These are phyloP conservation scores for Penicillium hordei DNA, from an alignment of 2,329 filamentous ascomycete species.

Conservation along the genomic window DNA sequence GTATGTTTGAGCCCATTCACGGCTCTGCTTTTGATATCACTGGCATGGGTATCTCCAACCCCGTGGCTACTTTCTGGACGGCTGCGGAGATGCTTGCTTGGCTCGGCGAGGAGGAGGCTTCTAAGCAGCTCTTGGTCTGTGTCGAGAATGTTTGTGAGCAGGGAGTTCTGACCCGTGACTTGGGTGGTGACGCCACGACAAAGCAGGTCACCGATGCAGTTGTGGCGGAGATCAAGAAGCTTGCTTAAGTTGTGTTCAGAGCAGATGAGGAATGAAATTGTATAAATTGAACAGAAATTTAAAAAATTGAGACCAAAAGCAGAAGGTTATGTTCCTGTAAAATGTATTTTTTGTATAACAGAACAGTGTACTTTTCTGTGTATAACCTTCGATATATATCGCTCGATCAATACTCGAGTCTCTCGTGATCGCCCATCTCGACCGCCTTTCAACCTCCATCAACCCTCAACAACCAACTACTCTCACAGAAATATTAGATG, in stretches of 20 bases:
- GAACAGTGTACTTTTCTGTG: too few relatives aligned
- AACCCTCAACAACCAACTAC: neutral
- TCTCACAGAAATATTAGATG: neutral
- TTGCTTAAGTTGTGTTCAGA: conserved; percentile 26
- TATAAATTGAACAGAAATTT: neutral
- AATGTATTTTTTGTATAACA: neutral
- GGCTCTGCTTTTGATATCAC: conserved; percentile 65
- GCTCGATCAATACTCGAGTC: neutral
- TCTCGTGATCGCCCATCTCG: neutral
- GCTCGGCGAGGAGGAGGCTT: conserved; percentile 60
- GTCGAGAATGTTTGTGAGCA: conserved; percentile 61
- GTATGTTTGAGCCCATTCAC: conserved; percentile 65
- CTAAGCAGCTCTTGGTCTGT: conserved; percentile 57
- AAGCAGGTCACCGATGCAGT: conserved; percentile 60
- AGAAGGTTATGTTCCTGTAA: neutral
- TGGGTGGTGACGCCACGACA: conserved; percentile 59
- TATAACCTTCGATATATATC: neutral
- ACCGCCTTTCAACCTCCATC: conserved; percentile 3
- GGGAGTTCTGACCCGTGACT: conserved; percentile 58
- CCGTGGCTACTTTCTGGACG: conserved; percentile 68
- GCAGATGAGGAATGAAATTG: neutral
- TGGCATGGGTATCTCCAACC: conserved; percentile 61
- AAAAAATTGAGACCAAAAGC: neutral
- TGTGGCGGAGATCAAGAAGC: conserved; percentile 51
- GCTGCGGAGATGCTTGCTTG: conserved; percentile 67